Percentiles rank a stretch among this genome's conserved stretches.
Evolutionary conservation across 768 basidiomycete species (phyloP).

Genomic region (Suillus plorans): DNA sequence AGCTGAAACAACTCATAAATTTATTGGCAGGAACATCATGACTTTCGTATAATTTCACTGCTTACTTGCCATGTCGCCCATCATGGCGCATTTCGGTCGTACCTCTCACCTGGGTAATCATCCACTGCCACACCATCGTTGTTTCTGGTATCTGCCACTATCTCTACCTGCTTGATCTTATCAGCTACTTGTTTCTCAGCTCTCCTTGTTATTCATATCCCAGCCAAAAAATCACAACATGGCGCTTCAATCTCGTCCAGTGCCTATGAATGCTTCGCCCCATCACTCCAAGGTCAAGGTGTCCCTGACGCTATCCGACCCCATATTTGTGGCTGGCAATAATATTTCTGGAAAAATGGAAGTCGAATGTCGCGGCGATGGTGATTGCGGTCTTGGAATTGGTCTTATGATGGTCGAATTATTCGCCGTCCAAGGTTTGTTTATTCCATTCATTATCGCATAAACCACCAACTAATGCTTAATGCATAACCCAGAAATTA

Average conservation of each 20-base stretch:
- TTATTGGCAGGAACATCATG: conserved; percentile 19
- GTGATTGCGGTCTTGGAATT: conserved; percentile 62
- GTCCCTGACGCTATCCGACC: conserved; percentile 56
- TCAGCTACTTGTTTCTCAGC: neutral
- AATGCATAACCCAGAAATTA: conserved; percentile 51
- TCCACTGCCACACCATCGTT: conserved; percentile 5
- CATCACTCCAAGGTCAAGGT: conserved; percentile 80
- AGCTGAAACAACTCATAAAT: neutral
- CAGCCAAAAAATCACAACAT: conserved; percentile 13
- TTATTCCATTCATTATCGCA: conserved; percentile 1
- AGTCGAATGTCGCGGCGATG: conserved; percentile 75
- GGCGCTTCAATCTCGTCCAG: conserved; percentile 38
- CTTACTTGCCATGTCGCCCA: neutral
- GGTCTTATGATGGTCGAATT: conserved; percentile 77
- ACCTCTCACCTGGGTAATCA: conserved; percentile 8
- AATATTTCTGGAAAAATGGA: conserved; percentile 74
- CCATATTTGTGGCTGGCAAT: conserved; percentile 64
- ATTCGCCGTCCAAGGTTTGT: conserved; percentile 66
- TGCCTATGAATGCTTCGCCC: conserved; percentile 81
- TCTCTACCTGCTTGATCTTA: conserved; percentile 11
- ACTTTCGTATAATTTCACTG: conserved; percentile 16
- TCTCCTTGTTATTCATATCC: neutral
- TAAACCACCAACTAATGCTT: conserved; percentile 5
- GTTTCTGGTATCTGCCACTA: conserved; percentile 11
- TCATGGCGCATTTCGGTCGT: conserved; percentile 16